These are phyloP conservation scores for Beta macrorhiza DNA, from an alignment of 179 eudicot species.

Conservation along the genomic window DNA sequence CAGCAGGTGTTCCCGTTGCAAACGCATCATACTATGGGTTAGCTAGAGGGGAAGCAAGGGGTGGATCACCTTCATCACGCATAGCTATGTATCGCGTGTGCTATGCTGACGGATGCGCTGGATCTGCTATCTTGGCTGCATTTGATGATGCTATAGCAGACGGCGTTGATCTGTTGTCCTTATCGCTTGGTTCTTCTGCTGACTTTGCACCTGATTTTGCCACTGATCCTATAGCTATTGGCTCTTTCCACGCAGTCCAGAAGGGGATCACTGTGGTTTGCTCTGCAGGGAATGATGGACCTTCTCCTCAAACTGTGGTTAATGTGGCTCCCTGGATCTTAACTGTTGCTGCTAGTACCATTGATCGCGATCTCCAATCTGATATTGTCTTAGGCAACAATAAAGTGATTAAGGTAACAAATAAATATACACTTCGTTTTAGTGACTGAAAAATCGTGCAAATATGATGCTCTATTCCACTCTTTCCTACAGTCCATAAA, in stretches of 20 bases:
- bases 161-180: slow-evolving; percentile 58
- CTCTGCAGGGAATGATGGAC: slow-evolving; percentile 75
- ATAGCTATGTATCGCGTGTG: slow-evolving; percentile 68
- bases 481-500: not conserved
- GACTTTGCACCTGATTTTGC: slow-evolving; percentile 29
- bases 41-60: slow-evolving; percentile 59
- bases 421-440: not conserved
- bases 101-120: slow-evolving; percentile 39
- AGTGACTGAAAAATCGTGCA: not conserved
- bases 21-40: slow-evolving; percentile 64
- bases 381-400: slow-evolving; percentile 44
- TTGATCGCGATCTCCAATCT: slow-evolving; percentile 59
- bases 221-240: slow-evolving; percentile 57
- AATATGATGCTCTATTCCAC: not conserved
- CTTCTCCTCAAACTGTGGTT: slow-evolving; percentile 40
- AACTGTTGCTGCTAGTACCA: slow-evolving; percentile 66
- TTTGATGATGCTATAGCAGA: slow-evolving; percentile 72
- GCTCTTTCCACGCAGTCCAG: slow-evolving; percentile 66
- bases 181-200: slow-evolving; percentile 54
- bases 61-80: slow-evolving; percentile 59
- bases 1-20: slow-evolving; percentile 47
- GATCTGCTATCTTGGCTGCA: slow-evolving; percentile 59
- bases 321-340: slow-evolving; percentile 75
- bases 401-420: slow-evolving; percentile 50
- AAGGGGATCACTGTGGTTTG: slow-evolving; percentile 63